Evolutionary conservation across 495 filamentous ascomycete species (phyloP), one percentile per base, ranked within the genome.

Genomic region (Symbiotaphrina buchneri): DNA sequence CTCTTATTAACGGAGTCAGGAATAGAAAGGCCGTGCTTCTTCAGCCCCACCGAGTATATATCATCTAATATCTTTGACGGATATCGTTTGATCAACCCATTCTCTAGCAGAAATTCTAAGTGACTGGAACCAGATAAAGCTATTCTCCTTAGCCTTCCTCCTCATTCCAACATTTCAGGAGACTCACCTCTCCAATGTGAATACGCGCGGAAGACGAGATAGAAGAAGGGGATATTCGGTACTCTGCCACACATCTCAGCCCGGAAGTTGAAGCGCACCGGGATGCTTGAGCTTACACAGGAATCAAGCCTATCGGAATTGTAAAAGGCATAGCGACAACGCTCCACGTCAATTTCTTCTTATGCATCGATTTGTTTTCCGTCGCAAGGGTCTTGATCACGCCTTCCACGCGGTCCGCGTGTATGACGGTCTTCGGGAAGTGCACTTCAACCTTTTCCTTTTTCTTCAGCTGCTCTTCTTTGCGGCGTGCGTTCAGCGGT

Each of bases 151-250:
- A 13, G 7, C 22, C 22, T 25, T 25, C n/a, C n/a, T n/a, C n/a
- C n/a, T n/a, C n/a, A 7, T 30, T 53, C 24, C 47, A 35, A 28
- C 6, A 30, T 16, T 37, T 10, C 28, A 19, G 7, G 8, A 18
- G 32, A 45, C 58, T 34, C 34, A 65, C 65, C 65, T 53, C 65
- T 59, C 60, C 66, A 74, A 51, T 76, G 71, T 33, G 69, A 74
- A 52, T 59, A 75, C 2, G 28, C 35, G 41, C 87, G 62, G 51
- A 90, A 99, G 1, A 60, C 63, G 11, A 94, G 58, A 46, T 95
- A 99, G 57, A 95, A 94, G 57, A 95, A 95, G 16, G 87, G 87
- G n/a, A 97, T 59, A 46, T 94, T 94, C 5, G 84, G 84, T 38
- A 94, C 56, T 27, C 83, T 92, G 45, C 10, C 5, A 20, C 19